These are phyloP conservation scores for Wickerhamia fluorescens DNA, from an alignment of 805 yeast species.

Conservation along the genomic window DNA sequence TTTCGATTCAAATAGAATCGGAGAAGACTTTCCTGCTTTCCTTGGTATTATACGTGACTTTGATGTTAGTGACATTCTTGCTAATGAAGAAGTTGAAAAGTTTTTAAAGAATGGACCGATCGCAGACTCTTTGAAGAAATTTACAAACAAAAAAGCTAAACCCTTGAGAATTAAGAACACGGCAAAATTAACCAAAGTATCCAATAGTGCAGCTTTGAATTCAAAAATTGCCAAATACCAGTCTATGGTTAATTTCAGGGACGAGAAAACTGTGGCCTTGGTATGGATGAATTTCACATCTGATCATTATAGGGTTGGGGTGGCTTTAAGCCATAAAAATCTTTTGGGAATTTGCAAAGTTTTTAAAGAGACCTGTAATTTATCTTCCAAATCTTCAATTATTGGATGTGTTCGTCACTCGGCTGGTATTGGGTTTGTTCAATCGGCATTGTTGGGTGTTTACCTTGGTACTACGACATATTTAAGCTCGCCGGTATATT, in stretches of 20 bases:
- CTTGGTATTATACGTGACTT: slow-evolving; percentile 62
- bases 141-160: slow-evolving; percentile 23
- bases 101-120: slow-evolving; percentile 63
- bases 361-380: slow-evolving; percentile 85
- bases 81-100: slow-evolving; percentile 69
- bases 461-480: slow-evolving; percentile 84
- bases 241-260: slow-evolving; percentile 30
- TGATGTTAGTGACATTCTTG: slow-evolving; percentile 63
- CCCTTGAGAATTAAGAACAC: slow-evolving; percentile 62
- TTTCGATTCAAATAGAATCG: slow-evolving; percentile 55
- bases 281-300: slow-evolving; percentile 68
- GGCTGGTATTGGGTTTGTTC: slow-evolving; percentile 80
- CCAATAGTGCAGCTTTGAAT: slow-evolving; percentile 34
- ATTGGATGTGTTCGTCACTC: slow-evolving; percentile 84
- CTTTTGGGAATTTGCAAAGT: slow-evolving; percentile 78
- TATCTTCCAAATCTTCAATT: slow-evolving; percentile 63
- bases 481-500: slow-evolving; percentile 70
- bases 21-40: slow-evolving; percentile 68
- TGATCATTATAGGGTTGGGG: slow-evolving; percentile 61
- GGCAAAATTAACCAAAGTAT: slow-evolving; percentile 42
- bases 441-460: slow-evolving; percentile 76
- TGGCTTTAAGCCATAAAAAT: slow-evolving; percentile 50
- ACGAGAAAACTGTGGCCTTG: slow-evolving; percentile 42
- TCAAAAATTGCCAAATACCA: slow-evolving; percentile 38
- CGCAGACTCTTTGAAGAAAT: slow-evolving; percentile 49